phyloP scores from a whole-genome alignment of 371 early-diverging fungal genomes.

The Chytridiales sp. region DNA sequence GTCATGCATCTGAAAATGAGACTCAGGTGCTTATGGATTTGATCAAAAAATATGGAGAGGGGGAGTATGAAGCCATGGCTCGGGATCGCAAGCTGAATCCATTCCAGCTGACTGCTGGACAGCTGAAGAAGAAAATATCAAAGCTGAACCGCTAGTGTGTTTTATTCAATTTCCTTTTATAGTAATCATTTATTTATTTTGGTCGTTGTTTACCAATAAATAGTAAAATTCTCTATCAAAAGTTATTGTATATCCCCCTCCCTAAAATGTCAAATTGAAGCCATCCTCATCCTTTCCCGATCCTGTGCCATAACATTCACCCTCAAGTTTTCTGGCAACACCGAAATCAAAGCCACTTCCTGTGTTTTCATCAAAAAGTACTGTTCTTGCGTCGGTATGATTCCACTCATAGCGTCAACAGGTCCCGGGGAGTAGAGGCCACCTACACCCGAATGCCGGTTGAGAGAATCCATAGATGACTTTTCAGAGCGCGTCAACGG shows the following conservation, averaged over 20 bases:
- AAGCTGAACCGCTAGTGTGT: too few species aligned
- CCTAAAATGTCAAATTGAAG: too few species aligned
- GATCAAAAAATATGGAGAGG: conserved; percentile 74
- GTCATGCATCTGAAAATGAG: conserved; percentile 69
- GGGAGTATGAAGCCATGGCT: conserved; percentile 83
- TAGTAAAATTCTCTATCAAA: too few species aligned
- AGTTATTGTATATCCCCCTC: too few species aligned
- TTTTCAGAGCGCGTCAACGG: background rate
- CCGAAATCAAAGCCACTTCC: conserved; percentile 18
- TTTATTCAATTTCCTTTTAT: too few species aligned
- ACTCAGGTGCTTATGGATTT: conserved; percentile 60
- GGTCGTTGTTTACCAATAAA: too few species aligned
- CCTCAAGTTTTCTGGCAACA: conserved; percentile 34
- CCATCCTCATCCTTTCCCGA: too few species aligned
- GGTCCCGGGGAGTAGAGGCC: background rate
- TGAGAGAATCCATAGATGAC: background rate
- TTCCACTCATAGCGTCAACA: conserved; percentile 20
- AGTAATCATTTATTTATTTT: too few species aligned
- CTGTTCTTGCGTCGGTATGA: conserved; percentile 33
- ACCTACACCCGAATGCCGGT: background rate
- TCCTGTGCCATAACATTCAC: conserved; percentile 3
- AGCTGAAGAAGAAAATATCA: conserved; percentile 77
- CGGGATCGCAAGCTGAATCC: conserved; percentile 81
- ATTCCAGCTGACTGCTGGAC: conserved; percentile 76
- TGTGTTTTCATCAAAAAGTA: conserved; percentile 28